Evolutionary conservation across 352 stramenopile species (phyloP).

Genomic region (Phytophthora fragariae): DNA sequence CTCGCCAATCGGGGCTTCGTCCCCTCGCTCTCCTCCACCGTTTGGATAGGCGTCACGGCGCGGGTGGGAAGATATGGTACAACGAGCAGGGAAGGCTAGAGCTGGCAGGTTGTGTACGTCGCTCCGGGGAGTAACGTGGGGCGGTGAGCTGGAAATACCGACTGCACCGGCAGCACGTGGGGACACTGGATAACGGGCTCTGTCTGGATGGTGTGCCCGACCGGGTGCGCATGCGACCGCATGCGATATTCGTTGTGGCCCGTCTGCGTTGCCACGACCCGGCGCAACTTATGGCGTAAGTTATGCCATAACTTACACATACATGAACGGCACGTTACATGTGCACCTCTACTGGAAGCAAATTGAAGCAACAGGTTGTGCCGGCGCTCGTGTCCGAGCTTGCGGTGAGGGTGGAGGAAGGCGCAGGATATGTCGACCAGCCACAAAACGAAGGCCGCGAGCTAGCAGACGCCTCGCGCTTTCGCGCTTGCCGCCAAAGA

Average conservation of each 20-base stretch:
- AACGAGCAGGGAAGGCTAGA: conserved; percentile 18
- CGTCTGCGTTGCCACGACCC: conserved; percentile 37
- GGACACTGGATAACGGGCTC: conserved; percentile 33
- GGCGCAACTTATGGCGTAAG: too few species aligned
- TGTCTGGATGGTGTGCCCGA: conserved; percentile 17
- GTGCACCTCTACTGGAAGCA: neutral
- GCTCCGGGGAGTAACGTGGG: conserved; percentile 38
- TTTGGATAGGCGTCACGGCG: conserved; percentile 21
- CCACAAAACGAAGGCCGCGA: conserved; percentile 5
- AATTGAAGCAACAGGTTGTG: conserved; percentile 17
- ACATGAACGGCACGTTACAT: too few species aligned
- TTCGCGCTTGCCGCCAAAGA: conserved; percentile 9
- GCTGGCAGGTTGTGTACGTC: conserved; percentile 29
- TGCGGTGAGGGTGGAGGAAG: conserved; percentile 1
- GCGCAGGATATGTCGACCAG: conserved; percentile 1
- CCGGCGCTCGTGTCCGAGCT: neutral
- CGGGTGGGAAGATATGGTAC: conserved; percentile 19
- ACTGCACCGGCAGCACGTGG: conserved; percentile 28
- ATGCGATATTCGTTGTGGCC: conserved; percentile 12
- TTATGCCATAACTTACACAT: too few species aligned
- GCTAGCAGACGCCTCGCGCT: conserved; percentile 8
- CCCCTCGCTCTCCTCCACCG: conserved; percentile 6
- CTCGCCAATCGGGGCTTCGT: conserved; percentile 4
- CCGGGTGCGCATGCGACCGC: conserved; percentile 24
- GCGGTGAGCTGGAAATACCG: conserved; percentile 42